A percentile compares a stretch with the other conserved stretches of the same genome.
Conservation (phyloP, 2,329 filamentous ascomycete species). For the Dothistroma septosporum region DNA sequence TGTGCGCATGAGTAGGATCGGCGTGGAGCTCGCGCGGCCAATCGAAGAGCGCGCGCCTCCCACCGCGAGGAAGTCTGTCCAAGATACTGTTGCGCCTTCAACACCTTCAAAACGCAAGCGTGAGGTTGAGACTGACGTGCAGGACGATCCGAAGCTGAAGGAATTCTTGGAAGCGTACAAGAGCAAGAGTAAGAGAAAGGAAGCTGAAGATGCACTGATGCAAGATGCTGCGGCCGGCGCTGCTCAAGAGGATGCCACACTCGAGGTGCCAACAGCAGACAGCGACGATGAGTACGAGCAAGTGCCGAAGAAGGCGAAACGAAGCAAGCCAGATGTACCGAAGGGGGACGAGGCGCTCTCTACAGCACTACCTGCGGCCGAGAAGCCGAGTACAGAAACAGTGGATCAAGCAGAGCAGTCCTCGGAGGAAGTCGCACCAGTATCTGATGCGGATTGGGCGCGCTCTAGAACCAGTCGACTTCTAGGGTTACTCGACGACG, state of each 20-base stretch:
- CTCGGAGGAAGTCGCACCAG: slow-evolving; percentile 32
- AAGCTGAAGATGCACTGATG: slow-evolving; percentile 51
- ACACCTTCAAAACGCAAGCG: slow-evolving; percentile 65
- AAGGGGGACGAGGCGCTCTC: not conserved
- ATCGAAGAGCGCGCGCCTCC: slow-evolving; percentile 47
- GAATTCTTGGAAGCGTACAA: slow-evolving; percentile 86
- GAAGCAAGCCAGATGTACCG: slow-evolving; percentile 13
- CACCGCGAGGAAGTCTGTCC: slow-evolving; percentile 22
- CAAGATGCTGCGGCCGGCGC: not conserved
- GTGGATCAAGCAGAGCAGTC: slow-evolving; percentile 14
- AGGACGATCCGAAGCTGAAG: slow-evolving; percentile 68
- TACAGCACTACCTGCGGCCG: not conserved
- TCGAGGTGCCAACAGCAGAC: slow-evolving; percentile 43
- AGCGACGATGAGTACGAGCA: slow-evolving; percentile 68
- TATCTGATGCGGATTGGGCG: slow-evolving; percentile 85
- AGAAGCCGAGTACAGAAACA: not conserved
- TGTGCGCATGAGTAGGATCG: slow-evolving; percentile 92
- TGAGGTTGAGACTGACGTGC: slow-evolving; percentile 44
- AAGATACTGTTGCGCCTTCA: not conserved
- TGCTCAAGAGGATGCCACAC: slow-evolving; percentile 17
- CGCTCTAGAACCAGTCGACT: slow-evolving; percentile 82
- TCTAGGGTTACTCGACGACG: slow-evolving; percentile 77
- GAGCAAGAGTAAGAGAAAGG: slow-evolving; percentile 43
- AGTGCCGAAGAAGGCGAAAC: slow-evolving; percentile 48
- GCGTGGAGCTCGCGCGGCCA: slow-evolving; percentile 80